A percentile compares a stretch with the other conserved stretches of the same genome.
Evolutionary conservation across 139 green algal genomes (phyloP).

Genomic region (Gonium pectorale): DNA sequence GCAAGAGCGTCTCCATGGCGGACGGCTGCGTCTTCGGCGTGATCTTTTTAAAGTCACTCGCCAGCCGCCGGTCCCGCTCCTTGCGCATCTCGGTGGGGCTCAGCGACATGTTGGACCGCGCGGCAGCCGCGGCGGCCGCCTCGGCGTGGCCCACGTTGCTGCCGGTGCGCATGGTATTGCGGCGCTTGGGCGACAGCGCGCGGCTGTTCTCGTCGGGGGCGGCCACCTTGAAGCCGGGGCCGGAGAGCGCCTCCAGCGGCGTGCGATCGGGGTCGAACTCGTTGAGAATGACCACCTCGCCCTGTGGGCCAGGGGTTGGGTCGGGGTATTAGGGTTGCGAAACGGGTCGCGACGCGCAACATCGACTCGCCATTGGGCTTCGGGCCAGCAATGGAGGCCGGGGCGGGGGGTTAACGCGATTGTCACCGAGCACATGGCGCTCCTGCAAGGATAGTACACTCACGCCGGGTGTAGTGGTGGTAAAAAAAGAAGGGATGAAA

Average conservation of each 20-base stretch:
- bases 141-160: not conserved
- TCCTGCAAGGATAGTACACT: no score
- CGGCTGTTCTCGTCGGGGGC: constrained; percentile 1
- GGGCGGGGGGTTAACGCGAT: no score
- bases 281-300: constrained; percentile 59
- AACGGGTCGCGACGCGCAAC: no score
- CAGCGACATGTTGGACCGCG: not conserved
- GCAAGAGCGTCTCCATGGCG: constrained; percentile 53
- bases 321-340: no score
- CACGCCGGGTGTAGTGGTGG: no score
- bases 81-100: constrained; percentile 40
- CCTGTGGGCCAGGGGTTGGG: not conserved
- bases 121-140: not conserved
- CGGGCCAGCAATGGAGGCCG: no score
- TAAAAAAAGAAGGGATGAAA: no score
- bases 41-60: constrained; percentile 52
- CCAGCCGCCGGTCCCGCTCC: constrained; percentile 39
- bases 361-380: no score
- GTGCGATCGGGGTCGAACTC: constrained; percentile 54
- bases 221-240: constrained; percentile 43
- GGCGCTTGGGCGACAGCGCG: not conserved
- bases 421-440: no score
- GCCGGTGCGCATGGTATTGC: not conserved
- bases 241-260: constrained; percentile 43
- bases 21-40: constrained; percentile 52